Percentiles rank a stretch among this genome's conserved stretches.
Evolutionary conservation across 805 yeast genomes (phyloP).

Genomic region (Pichia heedii): DNA sequence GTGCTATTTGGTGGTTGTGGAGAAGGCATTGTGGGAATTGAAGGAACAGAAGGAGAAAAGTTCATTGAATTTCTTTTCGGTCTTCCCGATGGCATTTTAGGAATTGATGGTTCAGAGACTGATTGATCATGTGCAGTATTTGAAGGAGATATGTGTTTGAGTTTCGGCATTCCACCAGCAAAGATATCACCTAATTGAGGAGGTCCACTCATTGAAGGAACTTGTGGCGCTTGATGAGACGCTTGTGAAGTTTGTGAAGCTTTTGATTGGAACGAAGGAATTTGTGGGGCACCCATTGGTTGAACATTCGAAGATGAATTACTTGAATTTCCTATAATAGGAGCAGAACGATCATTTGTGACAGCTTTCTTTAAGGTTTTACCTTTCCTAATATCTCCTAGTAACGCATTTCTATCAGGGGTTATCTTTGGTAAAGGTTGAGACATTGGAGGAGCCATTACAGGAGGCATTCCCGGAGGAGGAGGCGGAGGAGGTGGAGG

Average conservation of each 20-base stretch:
- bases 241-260: constrained; percentile 7
- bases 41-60: constrained; percentile 26
- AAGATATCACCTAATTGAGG: constrained; percentile 59
- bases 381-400: constrained; percentile 81
- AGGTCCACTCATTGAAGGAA: constrained; percentile 20
- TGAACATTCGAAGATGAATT: constrained; percentile 12
- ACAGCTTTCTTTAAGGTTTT: constrained; percentile 47
- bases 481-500: constrained; percentile 52
- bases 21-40: constrained; percentile 14
- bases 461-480: constrained; percentile 42
- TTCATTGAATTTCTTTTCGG: constrained; percentile 6
- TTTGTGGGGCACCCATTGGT: constrained; percentile 13
- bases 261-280: constrained; percentile 17
- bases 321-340: constrained; percentile 33
- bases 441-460: constrained; percentile 26
- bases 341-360: constrained; percentile 62
- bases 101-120: constrained; percentile 20
- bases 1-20: not conserved
- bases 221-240: constrained; percentile 9
- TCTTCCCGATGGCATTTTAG: constrained; percentile 21
- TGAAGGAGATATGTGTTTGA: constrained; percentile 36
- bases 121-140: constrained; percentile 7
- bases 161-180: constrained; percentile 75
- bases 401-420: constrained; percentile 43
- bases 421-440: constrained; percentile 22